Evolutionary conservation across 2,329 filamentous ascomycete species (phyloP).

Genomic region (Passalora sequoiae): DNA sequence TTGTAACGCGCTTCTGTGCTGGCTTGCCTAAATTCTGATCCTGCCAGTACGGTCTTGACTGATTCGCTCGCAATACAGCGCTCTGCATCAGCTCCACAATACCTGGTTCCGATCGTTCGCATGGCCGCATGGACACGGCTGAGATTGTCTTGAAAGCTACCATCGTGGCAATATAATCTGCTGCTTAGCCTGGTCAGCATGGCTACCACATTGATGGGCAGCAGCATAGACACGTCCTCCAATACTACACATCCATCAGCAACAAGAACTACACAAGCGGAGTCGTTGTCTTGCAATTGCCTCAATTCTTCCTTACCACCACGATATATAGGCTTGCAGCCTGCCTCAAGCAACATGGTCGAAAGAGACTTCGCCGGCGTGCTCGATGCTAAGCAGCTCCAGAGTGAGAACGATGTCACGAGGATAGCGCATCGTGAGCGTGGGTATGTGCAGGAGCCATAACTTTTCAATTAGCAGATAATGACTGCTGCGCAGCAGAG

Average conservation of each 20-base stretch:
- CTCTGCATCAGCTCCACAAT: conserved; percentile 5
- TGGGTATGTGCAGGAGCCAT: no score
- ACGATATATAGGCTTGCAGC: background rate
- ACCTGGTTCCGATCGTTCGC: background rate
- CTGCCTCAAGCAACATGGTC: background rate
- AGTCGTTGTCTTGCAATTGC: no score
- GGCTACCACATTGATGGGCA: background rate
- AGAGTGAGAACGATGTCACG: background rate
- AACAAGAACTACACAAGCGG: no score
- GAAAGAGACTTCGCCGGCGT: background rate
- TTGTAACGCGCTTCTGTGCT: conserved; percentile 4
- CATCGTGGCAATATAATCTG: background rate
- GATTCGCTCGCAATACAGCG: conserved; percentile 9
- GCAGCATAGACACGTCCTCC: background rate
- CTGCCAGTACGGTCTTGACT: conserved; percentile 10
- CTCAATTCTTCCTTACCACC: background rate
- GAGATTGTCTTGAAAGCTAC: background rate
- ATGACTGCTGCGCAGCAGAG: background rate
- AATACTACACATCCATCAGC: background rate
- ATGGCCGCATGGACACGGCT: conserved; percentile 3
- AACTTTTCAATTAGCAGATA: no score
- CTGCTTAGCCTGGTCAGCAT: conserved; percentile 4
- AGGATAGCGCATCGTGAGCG: conserved; percentile 1
- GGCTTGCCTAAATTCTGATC: conserved; percentile 10
- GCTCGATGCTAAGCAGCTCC: background rate